A percentile compares a stretch with the other conserved stretches of the same genome.
Evolutionary conservation across 1,284 basidiomycete species (phyloP).

Genomic region (Sanghuangporus sanghuang): DNA sequence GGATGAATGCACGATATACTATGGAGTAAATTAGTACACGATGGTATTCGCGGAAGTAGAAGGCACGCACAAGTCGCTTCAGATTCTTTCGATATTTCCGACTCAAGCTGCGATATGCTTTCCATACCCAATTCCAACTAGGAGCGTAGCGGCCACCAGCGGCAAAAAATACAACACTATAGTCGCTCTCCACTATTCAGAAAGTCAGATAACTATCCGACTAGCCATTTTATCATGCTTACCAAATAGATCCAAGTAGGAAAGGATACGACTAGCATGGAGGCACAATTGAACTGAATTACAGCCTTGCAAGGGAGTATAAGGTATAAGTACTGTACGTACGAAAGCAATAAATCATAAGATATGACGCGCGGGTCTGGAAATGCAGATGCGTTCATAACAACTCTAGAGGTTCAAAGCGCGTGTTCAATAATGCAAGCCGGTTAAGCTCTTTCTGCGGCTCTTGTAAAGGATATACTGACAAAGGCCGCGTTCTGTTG

Average conservation of each 20-base stretch:
- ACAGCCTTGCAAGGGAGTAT: constrained; percentile 4
- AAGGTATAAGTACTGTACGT: constrained; percentile 32
- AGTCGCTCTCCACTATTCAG: constrained; percentile 75
- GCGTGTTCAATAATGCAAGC: not conserved
- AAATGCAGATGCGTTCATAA: constrained; percentile 73
- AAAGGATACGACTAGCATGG: constrained; percentile 55
- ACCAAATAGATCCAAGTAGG: constrained; percentile 78
- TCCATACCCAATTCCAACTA: constrained; percentile 88
- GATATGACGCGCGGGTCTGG: constrained; percentile 73
- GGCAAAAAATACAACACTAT: constrained; percentile 81
- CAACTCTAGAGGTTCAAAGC: constrained; percentile 47
- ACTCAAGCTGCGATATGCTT: constrained; percentile 75
- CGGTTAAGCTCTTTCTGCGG: not conserved
- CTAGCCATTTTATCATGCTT: constrained; percentile 20
- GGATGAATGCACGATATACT: constrained; percentile 83
- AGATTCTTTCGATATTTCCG: constrained; percentile 85
- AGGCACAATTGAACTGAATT: not conserved
- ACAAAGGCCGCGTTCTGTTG: constrained; percentile 78
- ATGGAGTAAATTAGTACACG: not conserved
- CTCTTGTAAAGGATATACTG: constrained; percentile 27
- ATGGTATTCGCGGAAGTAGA: not conserved
- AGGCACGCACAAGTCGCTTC: constrained; percentile 60
- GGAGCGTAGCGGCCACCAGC: constrained; percentile 73
- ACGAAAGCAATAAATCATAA: constrained; percentile 75
- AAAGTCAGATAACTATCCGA: not conserved